phyloP scores from a whole-genome alignment of 2,329 filamentous ascomycete genomes.

The Monilinia fructigena region DNA sequence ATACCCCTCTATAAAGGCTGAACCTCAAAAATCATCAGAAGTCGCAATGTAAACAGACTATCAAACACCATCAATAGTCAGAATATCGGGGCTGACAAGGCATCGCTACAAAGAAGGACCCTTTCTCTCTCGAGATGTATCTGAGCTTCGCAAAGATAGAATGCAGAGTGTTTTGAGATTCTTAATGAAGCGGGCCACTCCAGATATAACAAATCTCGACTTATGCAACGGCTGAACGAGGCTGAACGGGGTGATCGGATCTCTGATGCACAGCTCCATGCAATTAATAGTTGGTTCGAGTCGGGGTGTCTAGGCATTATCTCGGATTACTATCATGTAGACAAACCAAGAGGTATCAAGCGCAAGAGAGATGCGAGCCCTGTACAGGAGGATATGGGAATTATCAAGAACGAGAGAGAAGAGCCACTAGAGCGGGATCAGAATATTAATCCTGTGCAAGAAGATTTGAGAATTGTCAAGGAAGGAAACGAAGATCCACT shows the following conservation, averaged over 20 bases:
- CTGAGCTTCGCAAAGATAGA: background rate
- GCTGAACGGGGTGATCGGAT: background rate
- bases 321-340: too few relatives aligned
- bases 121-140: background rate
- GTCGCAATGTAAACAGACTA: too few relatives aligned
- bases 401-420: background rate
- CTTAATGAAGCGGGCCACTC: background rate
- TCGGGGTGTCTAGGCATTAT: background rate
- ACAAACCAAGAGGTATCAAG: background rate
- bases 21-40: background rate
- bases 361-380: background rate
- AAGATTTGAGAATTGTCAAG: background rate
- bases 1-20: too few relatives aligned
- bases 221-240: background rate
- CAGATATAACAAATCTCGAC: background rate
- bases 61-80: background rate
- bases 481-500: background rate
- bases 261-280: background rate
- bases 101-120: too few relatives aligned
- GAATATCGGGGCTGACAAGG: background rate
- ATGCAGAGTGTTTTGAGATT: background rate
- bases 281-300: background rate
- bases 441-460: rapidly evolving
- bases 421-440: background rate
- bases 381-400: background rate